A percentile compares a stretch with the other conserved stretches of the same genome.
Conservation (phyloP, 1,284 basidiomycete genomes). For the Leccinum huronense region DNA sequence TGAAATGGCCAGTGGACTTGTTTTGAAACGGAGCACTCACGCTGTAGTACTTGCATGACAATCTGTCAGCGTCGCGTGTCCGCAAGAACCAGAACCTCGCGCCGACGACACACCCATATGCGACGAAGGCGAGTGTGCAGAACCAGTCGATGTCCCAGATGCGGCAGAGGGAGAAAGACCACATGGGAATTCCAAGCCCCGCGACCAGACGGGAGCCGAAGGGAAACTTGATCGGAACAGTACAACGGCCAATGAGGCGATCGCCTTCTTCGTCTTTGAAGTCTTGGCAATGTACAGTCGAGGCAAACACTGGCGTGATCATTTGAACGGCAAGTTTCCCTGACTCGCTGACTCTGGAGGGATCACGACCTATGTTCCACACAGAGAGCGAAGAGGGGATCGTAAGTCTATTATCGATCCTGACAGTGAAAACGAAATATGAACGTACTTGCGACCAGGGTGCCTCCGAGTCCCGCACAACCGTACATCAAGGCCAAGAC, state of each 20-base stretch:
- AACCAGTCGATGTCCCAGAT: conserved; percentile 31
- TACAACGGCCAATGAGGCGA: conserved; percentile 31
- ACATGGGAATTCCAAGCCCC: conserved; percentile 26
- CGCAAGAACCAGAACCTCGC: conserved; percentile 28
- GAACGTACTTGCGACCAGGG: conserved; percentile 36
- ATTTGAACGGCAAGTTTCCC: conserved; percentile 28
- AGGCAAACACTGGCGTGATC: conserved; percentile 29
- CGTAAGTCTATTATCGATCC: neutral
- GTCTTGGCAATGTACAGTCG: conserved; percentile 44
- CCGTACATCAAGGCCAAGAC: conserved; percentile 41
- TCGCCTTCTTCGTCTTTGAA: conserved; percentile 42
- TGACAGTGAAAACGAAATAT: neutral
- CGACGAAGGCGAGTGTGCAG: conserved; percentile 25
- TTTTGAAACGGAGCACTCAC: conserved; percentile 20
- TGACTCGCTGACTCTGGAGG: conserved; percentile 23
- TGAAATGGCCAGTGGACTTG: neutral
- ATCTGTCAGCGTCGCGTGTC: conserved; percentile 28
- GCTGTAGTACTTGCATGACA: conserved; percentile 36
- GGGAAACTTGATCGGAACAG: conserved; percentile 39
- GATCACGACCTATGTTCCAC: conserved; percentile 14
- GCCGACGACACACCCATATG: conserved; percentile 30
- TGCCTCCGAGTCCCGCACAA: conserved; percentile 40
- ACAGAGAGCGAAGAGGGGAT: neutral
- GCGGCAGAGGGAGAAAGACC: conserved; percentile 25
- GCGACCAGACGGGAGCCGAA: conserved; percentile 26